Evolutionary conservation across 2,329 filamentous ascomycete species (phyloP).

Genomic region (Aspergillus brunneoviolaceus): DNA sequence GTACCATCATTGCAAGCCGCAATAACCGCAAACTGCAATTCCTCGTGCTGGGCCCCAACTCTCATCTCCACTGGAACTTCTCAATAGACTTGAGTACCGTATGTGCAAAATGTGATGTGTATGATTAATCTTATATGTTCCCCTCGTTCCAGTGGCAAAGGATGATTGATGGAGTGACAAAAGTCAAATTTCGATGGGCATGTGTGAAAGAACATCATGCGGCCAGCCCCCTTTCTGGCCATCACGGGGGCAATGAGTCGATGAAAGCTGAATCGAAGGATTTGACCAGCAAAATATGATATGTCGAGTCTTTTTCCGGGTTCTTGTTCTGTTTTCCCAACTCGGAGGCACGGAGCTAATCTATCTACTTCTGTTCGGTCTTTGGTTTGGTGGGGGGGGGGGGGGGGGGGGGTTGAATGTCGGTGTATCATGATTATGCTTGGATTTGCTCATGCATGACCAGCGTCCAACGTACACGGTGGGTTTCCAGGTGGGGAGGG

Average conservation of each 20-base stretch:
- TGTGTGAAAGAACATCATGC: too few relatives aligned
- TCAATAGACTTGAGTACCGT: neutral
- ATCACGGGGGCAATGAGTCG: neutral
- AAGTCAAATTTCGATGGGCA: too few relatives aligned
- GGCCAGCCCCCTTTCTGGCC: neutral
- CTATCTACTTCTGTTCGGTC: neutral
- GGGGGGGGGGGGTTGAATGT: too few relatives aligned
- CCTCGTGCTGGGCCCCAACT: neutral
- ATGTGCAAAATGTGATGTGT: neutral
- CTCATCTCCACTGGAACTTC: neutral
- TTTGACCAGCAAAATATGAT: neutral
- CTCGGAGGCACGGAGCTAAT: neutral
- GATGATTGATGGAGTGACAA: neutral
- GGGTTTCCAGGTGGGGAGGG: too few relatives aligned
- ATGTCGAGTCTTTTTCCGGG: neutral
- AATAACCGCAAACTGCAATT: constrained; percentile 1
- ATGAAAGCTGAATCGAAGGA: too few relatives aligned
- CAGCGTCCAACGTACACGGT: too few relatives aligned
- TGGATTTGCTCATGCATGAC: too few relatives aligned
- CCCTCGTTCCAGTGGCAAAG: neutral
- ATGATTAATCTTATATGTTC: neutral
- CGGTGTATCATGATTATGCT: too few relatives aligned
- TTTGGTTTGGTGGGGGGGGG: neutral
- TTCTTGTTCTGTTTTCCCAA: too few relatives aligned
- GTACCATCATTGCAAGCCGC: neutral